A percentile compares a stretch with the other conserved stretches of the same genome.
Evolutionary conservation across 192 early-diverging fungal genomes (phyloP).

Genomic region (Podila horticola): DNA sequence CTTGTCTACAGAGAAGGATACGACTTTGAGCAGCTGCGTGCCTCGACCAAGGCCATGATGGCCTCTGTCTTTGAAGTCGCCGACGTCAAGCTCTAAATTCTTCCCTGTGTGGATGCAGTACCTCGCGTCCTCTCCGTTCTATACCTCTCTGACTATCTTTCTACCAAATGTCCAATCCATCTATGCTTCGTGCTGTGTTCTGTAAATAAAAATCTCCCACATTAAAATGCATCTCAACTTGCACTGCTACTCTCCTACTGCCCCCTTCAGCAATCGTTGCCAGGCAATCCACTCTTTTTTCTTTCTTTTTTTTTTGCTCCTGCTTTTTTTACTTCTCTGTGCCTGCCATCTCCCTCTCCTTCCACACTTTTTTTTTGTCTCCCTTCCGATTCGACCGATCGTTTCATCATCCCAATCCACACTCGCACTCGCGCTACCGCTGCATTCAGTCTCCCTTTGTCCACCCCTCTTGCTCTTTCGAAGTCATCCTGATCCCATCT

Average conservation of each 20-base stretch:
- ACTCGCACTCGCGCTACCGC: neutral
- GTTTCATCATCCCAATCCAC: slow-evolving; percentile 6
- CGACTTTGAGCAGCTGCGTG: slow-evolving; percentile 54
- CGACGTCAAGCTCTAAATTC: slow-evolving; percentile 20
- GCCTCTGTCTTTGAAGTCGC: slow-evolving; percentile 54
- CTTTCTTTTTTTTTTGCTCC: neutral
- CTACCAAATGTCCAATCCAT: neutral
- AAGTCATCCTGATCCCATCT: neutral
- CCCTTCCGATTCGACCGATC: neutral
- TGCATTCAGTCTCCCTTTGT: neutral
- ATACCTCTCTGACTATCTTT: no score
- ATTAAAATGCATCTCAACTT: no score
- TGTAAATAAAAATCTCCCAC: neutral
- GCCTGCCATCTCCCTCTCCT: neutral
- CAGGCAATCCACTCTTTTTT: no score
- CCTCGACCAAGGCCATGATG: slow-evolving; percentile 54
- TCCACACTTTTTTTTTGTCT: neutral
- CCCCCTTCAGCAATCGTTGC: neutral
- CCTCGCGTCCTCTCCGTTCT: neutral
- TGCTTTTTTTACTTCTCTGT: neutral
- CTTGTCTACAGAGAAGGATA: slow-evolving; percentile 55
- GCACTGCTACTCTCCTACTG: neutral
- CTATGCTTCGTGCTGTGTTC: no score
- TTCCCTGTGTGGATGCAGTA: neutral
- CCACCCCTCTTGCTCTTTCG: neutral